A percentile compares a stretch with the other conserved stretches of the same genome.
These are phyloP conservation scores for Hymenoscyphus albidus DNA, from an alignment of 2,329 filamentous ascomycete genomes.

Conservation along the genomic window DNA sequence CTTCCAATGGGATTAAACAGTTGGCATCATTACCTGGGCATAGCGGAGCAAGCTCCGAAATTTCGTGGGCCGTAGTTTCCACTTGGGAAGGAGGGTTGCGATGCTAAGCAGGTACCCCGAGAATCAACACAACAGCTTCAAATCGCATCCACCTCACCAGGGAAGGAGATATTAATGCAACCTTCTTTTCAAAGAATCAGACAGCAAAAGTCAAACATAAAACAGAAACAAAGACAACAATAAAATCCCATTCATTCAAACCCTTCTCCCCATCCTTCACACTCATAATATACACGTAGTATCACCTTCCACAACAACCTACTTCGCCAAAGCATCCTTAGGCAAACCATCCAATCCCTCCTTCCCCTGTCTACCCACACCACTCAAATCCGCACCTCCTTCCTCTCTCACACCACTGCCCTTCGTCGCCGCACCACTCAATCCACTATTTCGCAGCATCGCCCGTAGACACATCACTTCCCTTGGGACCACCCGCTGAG, in stretches of 20 bases:
- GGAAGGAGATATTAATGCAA: too few relatives aligned
- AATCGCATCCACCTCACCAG: too few relatives aligned
- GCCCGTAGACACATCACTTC: slow-evolving; percentile 48
- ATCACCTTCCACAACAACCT: slow-evolving; percentile 4
- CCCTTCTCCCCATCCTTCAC: background rate
- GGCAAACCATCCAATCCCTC: slow-evolving; percentile 54
- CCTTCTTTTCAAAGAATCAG: too few relatives aligned
- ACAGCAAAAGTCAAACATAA: background rate
- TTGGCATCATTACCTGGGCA: background rate
- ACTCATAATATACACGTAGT: background rate
- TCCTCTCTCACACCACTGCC: slow-evolving; percentile 47
- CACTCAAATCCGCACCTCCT: slow-evolving; percentile 51
- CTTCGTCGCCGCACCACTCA: slow-evolving; percentile 58
- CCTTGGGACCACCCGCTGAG: slow-evolving; percentile 38
- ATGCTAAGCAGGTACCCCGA: too few relatives aligned
- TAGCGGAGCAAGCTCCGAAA: background rate
- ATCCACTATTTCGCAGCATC: slow-evolving; percentile 47
- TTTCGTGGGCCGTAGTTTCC: background rate
- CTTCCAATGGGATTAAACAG: background rate
- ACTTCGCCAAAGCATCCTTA: slow-evolving; percentile 42
- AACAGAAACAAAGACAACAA: background rate
- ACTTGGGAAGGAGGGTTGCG: too few relatives aligned
- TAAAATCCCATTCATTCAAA: background rate
- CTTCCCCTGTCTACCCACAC: slow-evolving; percentile 59
- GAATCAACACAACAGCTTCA: too few relatives aligned